Conservation (phyloP, 2,329 filamentous ascomycete species). For the Ophiostoma sp. region DNA sequence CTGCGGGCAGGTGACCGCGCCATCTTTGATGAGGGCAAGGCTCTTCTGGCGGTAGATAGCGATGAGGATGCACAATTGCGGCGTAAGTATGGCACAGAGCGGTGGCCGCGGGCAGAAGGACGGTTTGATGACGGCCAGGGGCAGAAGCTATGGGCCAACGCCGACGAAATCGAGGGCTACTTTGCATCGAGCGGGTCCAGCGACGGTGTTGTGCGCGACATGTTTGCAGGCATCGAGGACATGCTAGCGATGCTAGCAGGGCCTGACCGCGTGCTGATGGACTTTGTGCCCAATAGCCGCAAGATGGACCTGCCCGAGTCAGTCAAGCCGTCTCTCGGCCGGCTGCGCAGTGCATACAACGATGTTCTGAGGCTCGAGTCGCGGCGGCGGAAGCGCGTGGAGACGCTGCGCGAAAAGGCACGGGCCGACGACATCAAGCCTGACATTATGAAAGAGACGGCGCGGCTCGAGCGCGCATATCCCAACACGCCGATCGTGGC, state of each 20-base stretch:
- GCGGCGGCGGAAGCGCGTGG: constrained; percentile 70
- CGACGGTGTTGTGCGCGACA: constrained; percentile 62
- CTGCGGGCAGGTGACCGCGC: constrained; percentile 73
- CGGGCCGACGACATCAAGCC: constrained; percentile 83
- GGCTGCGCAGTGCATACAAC: constrained; percentile 73
- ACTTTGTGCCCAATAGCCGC: constrained; percentile 82
- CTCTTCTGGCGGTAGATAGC: constrained; percentile 70
- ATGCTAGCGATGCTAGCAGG: constrained; percentile 72
- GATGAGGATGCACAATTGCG: constrained; percentile 75
- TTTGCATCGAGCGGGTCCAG: constrained; percentile 59
- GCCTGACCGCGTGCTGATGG: constrained; percentile 73
- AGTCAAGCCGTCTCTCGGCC: constrained; percentile 71
- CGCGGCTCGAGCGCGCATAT: constrained; percentile 77
- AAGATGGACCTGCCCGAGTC: constrained; percentile 72
- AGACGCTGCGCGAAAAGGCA: constrained; percentile 70
- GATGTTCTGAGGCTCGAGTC: constrained; percentile 80
- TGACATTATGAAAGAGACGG: constrained; percentile 76
- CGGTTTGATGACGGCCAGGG: constrained; percentile 53
- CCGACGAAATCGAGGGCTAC: constrained; percentile 78
- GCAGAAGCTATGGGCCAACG: constrained; percentile 66
- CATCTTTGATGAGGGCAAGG: constrained; percentile 76
- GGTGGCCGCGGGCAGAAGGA: constrained; percentile 70
- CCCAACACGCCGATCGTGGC: constrained; percentile 79
- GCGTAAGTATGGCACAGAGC: constrained; percentile 75
- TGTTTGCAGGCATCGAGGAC: constrained; percentile 69